Conservation (phyloP, 2,329 filamentous ascomycete genomes). For the Exophiala mesophila region DNA sequence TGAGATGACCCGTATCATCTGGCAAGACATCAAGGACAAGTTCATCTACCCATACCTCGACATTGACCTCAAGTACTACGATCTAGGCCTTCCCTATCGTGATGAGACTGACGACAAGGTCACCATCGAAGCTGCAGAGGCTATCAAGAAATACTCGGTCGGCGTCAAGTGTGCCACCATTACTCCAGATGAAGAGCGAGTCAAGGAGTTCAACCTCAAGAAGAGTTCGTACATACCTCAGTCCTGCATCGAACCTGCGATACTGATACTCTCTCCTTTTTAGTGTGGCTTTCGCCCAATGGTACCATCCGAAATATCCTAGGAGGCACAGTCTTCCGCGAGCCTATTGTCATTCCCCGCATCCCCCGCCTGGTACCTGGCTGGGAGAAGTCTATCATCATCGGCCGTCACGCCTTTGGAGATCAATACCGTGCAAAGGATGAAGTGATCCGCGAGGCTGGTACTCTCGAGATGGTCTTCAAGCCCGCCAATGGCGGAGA, state of each 20-base stretch:
- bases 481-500: slow-evolving; percentile 68
- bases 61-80: slow-evolving; percentile 97
- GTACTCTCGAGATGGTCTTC: slow-evolving; percentile 91
- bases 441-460: slow-evolving; percentile 71
- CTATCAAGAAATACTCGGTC: slow-evolving; percentile 98
- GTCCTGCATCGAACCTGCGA: too few species aligned
- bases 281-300: slow-evolving; percentile 98
- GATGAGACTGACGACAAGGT: slow-evolving; percentile 96
- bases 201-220: slow-evolving; percentile 98
- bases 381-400: slow-evolving; percentile 99
- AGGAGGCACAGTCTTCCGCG: slow-evolving; percentile 97
- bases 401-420: slow-evolving; percentile 95
- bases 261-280: too few species aligned
- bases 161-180: slow-evolving; percentile 99
- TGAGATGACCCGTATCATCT: slow-evolving; percentile 98
- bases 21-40: slow-evolving; percentile 98
- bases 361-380: slow-evolving; percentile 91
- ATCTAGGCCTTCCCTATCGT: slow-evolving; percentile 87
- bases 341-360: slow-evolving; percentile 92
- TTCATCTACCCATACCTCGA: slow-evolving; percentile 66
- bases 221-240: slow-evolving; percentile 66
- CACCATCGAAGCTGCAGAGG: slow-evolving; percentile 89
- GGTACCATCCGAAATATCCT: slow-evolving; percentile 70
- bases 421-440: slow-evolving; percentile 99
- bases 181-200: slow-evolving; percentile 92